A percentile compares a stretch with the other conserved stretches of the same genome.
These are phyloP conservation scores for Suillus placidus DNA, from an alignment of 768 basidiomycete species.

Conservation along the genomic window DNA sequence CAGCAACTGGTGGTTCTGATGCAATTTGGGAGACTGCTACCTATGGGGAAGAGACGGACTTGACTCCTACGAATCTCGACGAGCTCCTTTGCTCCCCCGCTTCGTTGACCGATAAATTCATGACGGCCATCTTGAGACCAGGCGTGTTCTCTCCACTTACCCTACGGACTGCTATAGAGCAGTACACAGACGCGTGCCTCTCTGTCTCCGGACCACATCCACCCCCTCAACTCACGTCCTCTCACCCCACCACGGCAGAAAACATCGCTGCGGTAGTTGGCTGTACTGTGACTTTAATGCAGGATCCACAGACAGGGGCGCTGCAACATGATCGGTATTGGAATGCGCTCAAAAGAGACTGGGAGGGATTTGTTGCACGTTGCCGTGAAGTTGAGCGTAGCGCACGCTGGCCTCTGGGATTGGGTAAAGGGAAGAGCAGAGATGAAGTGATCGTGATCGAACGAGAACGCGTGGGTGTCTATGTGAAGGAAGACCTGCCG, in stretches of 20 bases:
- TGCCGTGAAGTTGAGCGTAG: constrained; percentile 89
- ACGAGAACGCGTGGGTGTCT: constrained; percentile 70
- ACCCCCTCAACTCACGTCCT: constrained; percentile 58
- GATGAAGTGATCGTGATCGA: constrained; percentile 66
- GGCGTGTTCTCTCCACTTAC: constrained; percentile 86
- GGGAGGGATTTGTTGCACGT: constrained; percentile 93
- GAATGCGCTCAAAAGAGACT: constrained; percentile 85
- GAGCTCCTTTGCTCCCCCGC: constrained; percentile 73
- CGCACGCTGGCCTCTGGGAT: constrained; percentile 76
- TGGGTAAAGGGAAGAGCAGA: constrained; percentile 48
- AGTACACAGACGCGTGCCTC: constrained; percentile 75
- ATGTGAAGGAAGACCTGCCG: constrained; percentile 69
- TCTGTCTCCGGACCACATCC: constrained; percentile 58
- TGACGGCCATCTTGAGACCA: constrained; percentile 82
- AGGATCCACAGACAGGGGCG: constrained; percentile 78
- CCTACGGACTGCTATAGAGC: constrained; percentile 78
- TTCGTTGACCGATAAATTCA: constrained; percentile 77
- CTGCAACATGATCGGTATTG: constrained; percentile 78
- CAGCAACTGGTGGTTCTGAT: constrained; percentile 32
- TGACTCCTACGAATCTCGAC: constrained; percentile 87
- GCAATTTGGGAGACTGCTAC: constrained; percentile 56
- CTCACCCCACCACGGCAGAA: constrained; percentile 69
- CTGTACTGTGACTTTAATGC: constrained; percentile 74
- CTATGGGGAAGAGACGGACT: constrained; percentile 72
- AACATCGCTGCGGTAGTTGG: constrained; percentile 86